These are phyloP conservation scores for Eutypa lata DNA, from an alignment of 2,329 filamentous ascomycete genomes.

Conservation along the genomic window DNA sequence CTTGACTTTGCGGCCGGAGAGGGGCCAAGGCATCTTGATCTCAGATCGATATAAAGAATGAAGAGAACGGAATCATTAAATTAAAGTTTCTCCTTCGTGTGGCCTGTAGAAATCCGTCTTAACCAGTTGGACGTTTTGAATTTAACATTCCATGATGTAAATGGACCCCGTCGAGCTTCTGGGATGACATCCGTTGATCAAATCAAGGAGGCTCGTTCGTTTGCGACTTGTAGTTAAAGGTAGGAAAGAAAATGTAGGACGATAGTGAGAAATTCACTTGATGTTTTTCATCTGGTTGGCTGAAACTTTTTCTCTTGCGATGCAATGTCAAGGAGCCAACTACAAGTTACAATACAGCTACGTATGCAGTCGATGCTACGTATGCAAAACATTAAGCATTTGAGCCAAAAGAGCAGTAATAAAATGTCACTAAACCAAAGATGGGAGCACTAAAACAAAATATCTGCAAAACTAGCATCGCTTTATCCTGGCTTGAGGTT, in stretches of 20 bases:
- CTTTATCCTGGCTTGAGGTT: no score
- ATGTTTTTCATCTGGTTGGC: background rate
- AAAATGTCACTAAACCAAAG: no score
- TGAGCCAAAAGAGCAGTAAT: no score
- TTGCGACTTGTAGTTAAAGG: background rate
- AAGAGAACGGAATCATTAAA: constrained; percentile 1
- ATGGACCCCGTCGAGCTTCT: background rate
- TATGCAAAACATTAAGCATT: no score
- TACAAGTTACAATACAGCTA: no score
- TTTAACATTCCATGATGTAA: background rate
- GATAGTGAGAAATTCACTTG: background rate
- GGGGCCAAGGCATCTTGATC: constrained; percentile 35
- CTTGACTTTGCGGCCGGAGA: constrained; percentile 30
- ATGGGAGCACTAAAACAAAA: no score
- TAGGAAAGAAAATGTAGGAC: background rate
- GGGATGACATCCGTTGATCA: background rate
- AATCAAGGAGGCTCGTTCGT: background rate
- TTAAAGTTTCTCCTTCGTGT: background rate
- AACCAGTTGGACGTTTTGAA: background rate
- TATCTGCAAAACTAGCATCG: no score
- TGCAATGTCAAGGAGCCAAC: no score
- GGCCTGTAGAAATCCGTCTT: background rate
- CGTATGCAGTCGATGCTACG: background rate
- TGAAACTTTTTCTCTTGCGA: no score
- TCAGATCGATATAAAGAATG: constrained; percentile 16